Evolutionary conservation across 495 filamentous ascomycete species (phyloP), one percentile per base, ranked within the genome.

Genomic region (Astrocystis sublimbata): DNA sequence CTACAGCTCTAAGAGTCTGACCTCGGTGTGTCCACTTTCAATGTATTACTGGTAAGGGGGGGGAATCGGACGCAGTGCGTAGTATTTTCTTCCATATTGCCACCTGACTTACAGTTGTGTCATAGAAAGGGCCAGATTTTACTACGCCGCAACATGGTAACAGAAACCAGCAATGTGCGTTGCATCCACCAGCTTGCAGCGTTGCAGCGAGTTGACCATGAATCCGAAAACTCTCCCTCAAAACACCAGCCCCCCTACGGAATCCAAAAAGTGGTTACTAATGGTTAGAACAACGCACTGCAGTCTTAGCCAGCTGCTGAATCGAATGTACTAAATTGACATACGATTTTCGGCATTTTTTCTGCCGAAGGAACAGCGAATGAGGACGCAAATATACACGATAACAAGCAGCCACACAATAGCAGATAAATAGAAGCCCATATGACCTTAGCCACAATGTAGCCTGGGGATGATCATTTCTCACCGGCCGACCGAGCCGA

Each of bases 401-500:
- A 57, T 33, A 45, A 45, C 49, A 42, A 31, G 10, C 17, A 41
- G 3, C 52, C 52, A 42, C 19, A 19, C 50, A 53, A 53, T 26
- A 54, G 24, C 31, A 24, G n/a, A n/a, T n/a, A 24, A 54, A 24
- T 3, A 42, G 9, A 28, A 38, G 23, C 36, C 23, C 52, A 24
- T 56, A 56, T 30, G 17, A 5, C 36, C 23, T 15, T 54, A 54
- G 36, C 23, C 36, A 42, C 51, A 54, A 54, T 21, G 33, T 42
- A 56, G 42, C 36, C 26, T 26, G 35, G 52, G 52, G 52, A 15
- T 41, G 19, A 40, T 38, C 33, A 56, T 26, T 26, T 45, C 54
- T 45, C 38, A 43, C 54, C 54, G 54, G 26, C 54, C 54, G 54
- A 57, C 40, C 38, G 54, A 57, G 40, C 54, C 54, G 54, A 57